Base-by-base conservation (phyloP, 73 alveolate genomes). In the Stentor roeselii region DNA sequence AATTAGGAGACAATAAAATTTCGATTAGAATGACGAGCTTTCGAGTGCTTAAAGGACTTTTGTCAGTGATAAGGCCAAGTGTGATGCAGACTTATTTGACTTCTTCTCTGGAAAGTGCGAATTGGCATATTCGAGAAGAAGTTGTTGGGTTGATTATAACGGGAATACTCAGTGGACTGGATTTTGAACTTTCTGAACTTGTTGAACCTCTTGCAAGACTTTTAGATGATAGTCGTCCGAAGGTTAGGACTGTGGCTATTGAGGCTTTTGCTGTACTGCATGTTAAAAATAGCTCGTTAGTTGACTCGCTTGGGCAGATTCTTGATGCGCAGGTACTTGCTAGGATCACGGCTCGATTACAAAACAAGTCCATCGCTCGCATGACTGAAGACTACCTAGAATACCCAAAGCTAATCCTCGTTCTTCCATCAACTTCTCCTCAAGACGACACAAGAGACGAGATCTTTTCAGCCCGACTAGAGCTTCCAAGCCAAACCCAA, bases 111-210 rank as follows among this genome's bases (percentile, higher is more conserved):
- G 74, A 35, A 15, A 37, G 34, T 76, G 30, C 32, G 1, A 76
- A 76, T 76, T 76, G 84, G 84, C 84, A 76, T 76, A 67, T 76
- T 0, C 30, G 67, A n/a, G 78, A 76, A 1, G 84, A 76, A 76
- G 39, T 35, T n/a, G 14, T 34, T 21, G 30, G 30, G 35, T 32
- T 41, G 6, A 76, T 76, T 39, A 76, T 76, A 15, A 38, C 84
- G 6, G 15, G 38, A 15, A 39, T 76, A 14, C 39, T 76, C 14
- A 21, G 15, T 21, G 39, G 34, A 1, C 21, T 21, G n/a, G 82
- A n/a, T 32, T 67, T 27, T 67, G 80, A 76, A 27, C 39, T n/a
- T 41, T 37, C n/a, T 21, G 78, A 15, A n/a, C 42, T 76, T 21
- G 34, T 76, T 15, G 60, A 37, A 2, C 74, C 74, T 37, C 76